Evolutionary conservation across 345 rosid species (phyloP).

Genomic region (Eucalyptus globulus): DNA sequence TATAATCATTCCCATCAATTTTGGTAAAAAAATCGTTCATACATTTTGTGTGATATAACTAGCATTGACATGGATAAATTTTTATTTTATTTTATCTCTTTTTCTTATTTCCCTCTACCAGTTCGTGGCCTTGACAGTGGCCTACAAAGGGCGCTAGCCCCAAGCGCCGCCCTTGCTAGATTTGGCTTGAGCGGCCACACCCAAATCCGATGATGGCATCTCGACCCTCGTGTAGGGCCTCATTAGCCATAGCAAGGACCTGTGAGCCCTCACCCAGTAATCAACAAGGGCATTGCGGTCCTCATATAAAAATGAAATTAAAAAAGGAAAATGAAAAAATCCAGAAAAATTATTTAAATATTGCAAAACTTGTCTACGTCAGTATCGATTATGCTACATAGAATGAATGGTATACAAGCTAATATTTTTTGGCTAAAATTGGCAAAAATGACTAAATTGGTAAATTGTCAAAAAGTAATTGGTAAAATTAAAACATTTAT

Average conservation of each 20-base stretch:
- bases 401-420: rapidly evolving
- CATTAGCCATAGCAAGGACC: too few relatives aligned
- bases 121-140: too few relatives aligned
- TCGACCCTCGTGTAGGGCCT: too few relatives aligned
- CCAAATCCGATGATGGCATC: neutral
- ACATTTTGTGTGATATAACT: rapidly evolving
- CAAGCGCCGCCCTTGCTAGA: neutral
- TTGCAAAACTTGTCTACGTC: too few relatives aligned
- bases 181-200: neutral
- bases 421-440: too few relatives aligned
- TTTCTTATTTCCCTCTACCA: too few relatives aligned
- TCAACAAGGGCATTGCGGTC: too few relatives aligned
- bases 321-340: too few relatives aligned
- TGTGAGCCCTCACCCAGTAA: too few relatives aligned
- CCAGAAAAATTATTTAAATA: too few relatives aligned
- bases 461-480: neutral
- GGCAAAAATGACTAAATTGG: rapidly evolving
- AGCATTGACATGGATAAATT: rapidly evolving
- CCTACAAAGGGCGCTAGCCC: too few relatives aligned
- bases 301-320: neutral
- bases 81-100: too few relatives aligned
- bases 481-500: neutral
- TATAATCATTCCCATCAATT: neutral
- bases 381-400: rapidly evolving
- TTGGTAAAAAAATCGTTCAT: rapidly evolving